phyloP scores from a whole-genome alignment of 2,329 filamentous ascomycete genomes.

The Paraphoma sp. region DNA sequence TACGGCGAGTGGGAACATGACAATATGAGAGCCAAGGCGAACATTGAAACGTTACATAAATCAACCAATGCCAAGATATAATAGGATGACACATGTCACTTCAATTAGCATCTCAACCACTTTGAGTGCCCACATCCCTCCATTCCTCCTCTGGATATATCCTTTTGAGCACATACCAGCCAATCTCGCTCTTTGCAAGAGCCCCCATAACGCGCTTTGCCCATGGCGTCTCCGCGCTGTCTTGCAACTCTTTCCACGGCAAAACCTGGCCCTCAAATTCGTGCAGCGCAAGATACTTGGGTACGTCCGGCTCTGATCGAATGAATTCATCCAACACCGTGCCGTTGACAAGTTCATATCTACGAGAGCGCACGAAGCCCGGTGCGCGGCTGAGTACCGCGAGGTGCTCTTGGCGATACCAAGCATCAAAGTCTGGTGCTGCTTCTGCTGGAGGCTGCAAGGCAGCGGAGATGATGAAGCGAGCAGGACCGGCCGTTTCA shows the following conservation, averaged over 20 bases:
- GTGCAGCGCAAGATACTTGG: slow-evolving; percentile 28
- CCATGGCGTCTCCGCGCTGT: slow-evolving; percentile 26
- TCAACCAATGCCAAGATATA: not conserved
- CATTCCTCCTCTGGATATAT: slow-evolving; percentile 19
- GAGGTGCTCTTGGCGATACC: slow-evolving; percentile 32
- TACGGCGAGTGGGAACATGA: not conserved
- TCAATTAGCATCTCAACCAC: not conserved
- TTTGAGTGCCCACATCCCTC: slow-evolving; percentile 9
- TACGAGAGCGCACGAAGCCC: slow-evolving; percentile 27
- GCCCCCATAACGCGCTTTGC: slow-evolving; percentile 26
- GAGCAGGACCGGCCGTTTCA: not conserved
- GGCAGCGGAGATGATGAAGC: slow-evolving; percentile 19
- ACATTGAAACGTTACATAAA: not conserved
- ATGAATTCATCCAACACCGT: slow-evolving; percentile 27
- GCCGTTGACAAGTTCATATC: slow-evolving; percentile 23
- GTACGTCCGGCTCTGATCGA: slow-evolving; percentile 11
- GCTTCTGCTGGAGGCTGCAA: slow-evolving; percentile 8
- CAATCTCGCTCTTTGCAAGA: slow-evolving; percentile 19
- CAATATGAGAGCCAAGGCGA: not conserved
- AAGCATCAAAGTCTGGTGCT: slow-evolving; percentile 22
- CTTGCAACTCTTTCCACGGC: slow-evolving; percentile 23
- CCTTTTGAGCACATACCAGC: slow-evolving; percentile 25
- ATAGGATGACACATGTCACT: not conserved
- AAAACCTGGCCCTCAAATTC: slow-evolving; percentile 30
- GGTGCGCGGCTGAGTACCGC: slow-evolving; percentile 8